Evolutionary conservation across 169 alveolate species (phyloP).

Genomic region (Plasmodium vivax): DNA sequence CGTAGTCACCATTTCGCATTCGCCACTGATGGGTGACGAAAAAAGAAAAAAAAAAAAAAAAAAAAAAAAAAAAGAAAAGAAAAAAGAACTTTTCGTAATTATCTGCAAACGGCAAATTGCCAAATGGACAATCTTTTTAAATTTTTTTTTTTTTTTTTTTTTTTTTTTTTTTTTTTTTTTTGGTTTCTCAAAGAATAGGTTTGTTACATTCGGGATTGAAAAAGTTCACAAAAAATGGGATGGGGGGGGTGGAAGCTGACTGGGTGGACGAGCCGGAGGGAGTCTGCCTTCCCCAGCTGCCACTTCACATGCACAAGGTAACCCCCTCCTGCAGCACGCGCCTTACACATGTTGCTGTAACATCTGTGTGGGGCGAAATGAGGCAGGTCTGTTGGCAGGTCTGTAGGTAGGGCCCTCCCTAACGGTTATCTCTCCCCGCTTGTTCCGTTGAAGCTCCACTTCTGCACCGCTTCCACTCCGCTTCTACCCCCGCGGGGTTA

Average conservation of each 20-base stretch:
- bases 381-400: neutral
- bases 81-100: neutral
- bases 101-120: neutral
- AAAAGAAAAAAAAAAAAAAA: neutral
- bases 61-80: neutral
- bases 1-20: neutral
- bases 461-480: neutral
- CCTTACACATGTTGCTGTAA: neutral
- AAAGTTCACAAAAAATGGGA: neutral
- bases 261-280: neutral
- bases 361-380: neutral
- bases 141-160: neutral
- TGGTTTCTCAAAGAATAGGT: neutral
- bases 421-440: neutral
- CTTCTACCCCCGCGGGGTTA: neutral
- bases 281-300: neutral
- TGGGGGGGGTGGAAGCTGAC: neutral
- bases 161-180: neutral
- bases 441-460: neutral
- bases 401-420: neutral
- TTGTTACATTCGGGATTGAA: neutral
- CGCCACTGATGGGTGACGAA: neutral
- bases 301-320: neutral
- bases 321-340: neutral
- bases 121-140: neutral